Base-by-base conservation (phyloP, 2,329 filamentous ascomycete species). In the Aspergillus calidoustus region DNA sequence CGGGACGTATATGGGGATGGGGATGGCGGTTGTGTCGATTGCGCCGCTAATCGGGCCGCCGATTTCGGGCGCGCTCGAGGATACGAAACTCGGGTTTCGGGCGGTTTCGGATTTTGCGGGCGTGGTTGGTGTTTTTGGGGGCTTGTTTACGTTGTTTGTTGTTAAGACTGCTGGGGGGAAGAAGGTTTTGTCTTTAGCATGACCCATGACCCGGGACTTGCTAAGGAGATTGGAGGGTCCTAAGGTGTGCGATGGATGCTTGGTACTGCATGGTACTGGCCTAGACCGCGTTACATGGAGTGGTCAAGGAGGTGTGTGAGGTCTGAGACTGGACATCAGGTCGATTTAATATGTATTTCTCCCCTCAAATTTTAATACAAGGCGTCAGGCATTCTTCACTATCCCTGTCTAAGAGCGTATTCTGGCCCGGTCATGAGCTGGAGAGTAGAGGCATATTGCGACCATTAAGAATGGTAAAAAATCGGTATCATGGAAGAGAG, bases 1-100 rank as follows among this genome's bases (percentile, higher is more conserved):
- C 25, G 65, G 68, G 3, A 66, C 66, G 7, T 66, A 68, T 41
- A 54, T 69, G 56, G 66, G 68, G 1, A 68, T 69, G 62, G 69
- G 66, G 7, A 51, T 72, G 57, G 66, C 38, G 8, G 25, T 51
- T 34, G 23, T 28, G 7, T 61, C 59, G 7, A n/a, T 64, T 3
- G 58, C 54, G 7, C 17, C 47, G 13, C 13, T 64, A 28, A 58
- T 61, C 6, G 54, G 58, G 19, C 58, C 58, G 17, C 62, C 62
- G 6, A 58, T 58, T 34, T 52, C 50, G 13, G 62, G 62, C 7
- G 54, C 54, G 1, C 22, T 64, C 22, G 46, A 54, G 25, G 61
- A 63, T 23, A 49, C 51, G 19, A n/a, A 53, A 19, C 23, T 49
- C 19, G 48, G 31, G 3, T 63, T 57, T 30, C 28, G 23, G 19